Evolutionary conservation across 2,329 filamentous ascomycete species (phyloP).

Genomic region (Cytospora leucostoma): DNA sequence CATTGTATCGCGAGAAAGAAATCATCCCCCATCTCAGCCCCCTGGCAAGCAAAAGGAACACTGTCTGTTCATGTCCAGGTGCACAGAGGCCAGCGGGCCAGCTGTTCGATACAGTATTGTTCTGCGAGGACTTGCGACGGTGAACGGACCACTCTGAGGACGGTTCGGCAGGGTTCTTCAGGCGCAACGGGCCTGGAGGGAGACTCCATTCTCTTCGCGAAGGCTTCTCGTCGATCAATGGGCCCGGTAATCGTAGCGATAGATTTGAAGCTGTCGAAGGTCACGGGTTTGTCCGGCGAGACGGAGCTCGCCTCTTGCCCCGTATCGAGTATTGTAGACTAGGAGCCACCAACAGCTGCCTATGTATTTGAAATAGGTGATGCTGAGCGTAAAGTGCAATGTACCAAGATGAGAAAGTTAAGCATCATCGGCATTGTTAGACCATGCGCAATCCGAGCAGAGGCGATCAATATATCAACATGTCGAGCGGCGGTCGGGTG

Average conservation of each 20-base stretch:
- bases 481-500: slow-evolving; percentile 1
- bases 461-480: slow-evolving; percentile 17
- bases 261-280: slow-evolving; percentile 8
- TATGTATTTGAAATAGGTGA: neutral
- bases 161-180: neutral
- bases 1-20: neutral
- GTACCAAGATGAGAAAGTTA: neutral
- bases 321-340: neutral
- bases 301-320: neutral
- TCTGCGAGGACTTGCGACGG: neutral
- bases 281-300: slow-evolving; percentile 16
- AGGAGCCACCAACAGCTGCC: neutral
- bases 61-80: neutral
- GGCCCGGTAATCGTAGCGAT: slow-evolving; percentile 13
- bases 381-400: neutral
- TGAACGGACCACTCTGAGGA: neutral
- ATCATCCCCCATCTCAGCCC: neutral
- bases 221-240: slow-evolving; percentile 17
- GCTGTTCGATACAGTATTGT: neutral
- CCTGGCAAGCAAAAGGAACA: neutral
- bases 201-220: slow-evolving; percentile 5
- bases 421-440: slow-evolving; percentile 2
- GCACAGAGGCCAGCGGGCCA: neutral
- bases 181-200: neutral
- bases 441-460: neutral